Base-by-base conservation (phyloP, 1,139 yeast species). In the Yamadazyma pseudoaaseri region DNA sequence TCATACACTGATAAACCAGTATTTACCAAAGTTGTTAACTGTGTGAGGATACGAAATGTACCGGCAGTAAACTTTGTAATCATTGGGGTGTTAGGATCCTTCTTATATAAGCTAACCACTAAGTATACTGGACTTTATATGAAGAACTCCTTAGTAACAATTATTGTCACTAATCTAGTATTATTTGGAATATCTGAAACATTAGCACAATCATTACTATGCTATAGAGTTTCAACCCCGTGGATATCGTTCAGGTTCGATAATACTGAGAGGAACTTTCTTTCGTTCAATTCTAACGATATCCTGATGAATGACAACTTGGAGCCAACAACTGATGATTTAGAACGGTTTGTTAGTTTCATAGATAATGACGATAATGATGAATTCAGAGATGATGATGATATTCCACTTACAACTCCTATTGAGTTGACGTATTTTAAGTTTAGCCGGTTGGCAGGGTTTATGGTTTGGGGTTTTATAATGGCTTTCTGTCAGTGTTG, bases 141-240 rank as follows among this genome's bases (percentile, higher is more conserved):
- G 48, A 70, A 65, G 41, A 79, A 79, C 36, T 81, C 94, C 1
- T 58, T 89, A 17, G 54, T 84, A 12, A 89, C 97, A 4, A 86
- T 90, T 30, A 76, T 86, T 37, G 77, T 83, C n/a, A 81, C 97
- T 1, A 90, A 90, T 52, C 63, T 86, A 25, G 78, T 90, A 9
- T 64, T 90, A 4, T 86, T 81, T 54, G 97, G 96, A 0, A 78
- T 89, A 6, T 89, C 97, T 0, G 98, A 90, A 53, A 79, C 92
- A 0, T 58, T 89, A 41, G 98, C 97, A 0, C 98, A 92, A 56
- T 70, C 85, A 1, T 62, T 85, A 2, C 48, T 76, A 5, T 52
- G 70, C 24, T 72, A 60, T 40, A 38, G 51, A 10, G 44, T 52
- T 2, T 40, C 33, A 49, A 53, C 33, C 58, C 69, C 29, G 23